Percentiles rank a stretch among this genome's conserved stretches.
Conservation (phyloP, 73 alveolate genomes). For the Paramecium sexaurelia region DNA sequence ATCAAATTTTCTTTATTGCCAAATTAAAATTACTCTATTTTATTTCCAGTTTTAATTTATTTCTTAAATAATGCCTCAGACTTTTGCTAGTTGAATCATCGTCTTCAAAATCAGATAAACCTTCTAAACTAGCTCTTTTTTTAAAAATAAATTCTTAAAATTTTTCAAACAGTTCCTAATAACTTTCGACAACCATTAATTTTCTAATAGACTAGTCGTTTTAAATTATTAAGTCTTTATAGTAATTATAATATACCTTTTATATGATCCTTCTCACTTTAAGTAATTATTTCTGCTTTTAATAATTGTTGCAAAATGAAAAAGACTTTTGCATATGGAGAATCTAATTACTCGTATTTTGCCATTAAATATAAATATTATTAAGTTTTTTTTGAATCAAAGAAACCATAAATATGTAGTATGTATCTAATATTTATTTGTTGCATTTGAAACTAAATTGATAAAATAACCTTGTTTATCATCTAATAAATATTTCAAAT, state of each 20-base stretch:
- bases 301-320: neutral
- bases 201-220: slow-evolving; percentile 16
- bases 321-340: slow-evolving; percentile 23
- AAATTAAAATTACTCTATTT: neutral
- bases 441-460: neutral
- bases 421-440: neutral
- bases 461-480: neutral
- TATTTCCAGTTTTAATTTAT: neutral
- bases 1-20: neutral
- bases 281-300: neutral
- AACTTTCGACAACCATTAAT: neutral
- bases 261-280: neutral
- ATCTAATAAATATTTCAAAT: neutral
- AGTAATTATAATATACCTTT: neutral
- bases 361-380: slow-evolving; percentile 37
- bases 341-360: neutral
- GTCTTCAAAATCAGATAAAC: neutral
- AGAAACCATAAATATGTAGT: neutral
- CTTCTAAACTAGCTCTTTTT: neutral
- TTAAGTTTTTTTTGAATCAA: neutral
- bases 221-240: slow-evolving; percentile 9
- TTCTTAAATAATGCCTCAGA: neutral
- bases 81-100: slow-evolving; percentile 15
- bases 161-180: neutral
- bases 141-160: neutral